Evolutionary conservation across 345 rosid species (phyloP).

Genomic region (Stellera chamaejasme): DNA sequence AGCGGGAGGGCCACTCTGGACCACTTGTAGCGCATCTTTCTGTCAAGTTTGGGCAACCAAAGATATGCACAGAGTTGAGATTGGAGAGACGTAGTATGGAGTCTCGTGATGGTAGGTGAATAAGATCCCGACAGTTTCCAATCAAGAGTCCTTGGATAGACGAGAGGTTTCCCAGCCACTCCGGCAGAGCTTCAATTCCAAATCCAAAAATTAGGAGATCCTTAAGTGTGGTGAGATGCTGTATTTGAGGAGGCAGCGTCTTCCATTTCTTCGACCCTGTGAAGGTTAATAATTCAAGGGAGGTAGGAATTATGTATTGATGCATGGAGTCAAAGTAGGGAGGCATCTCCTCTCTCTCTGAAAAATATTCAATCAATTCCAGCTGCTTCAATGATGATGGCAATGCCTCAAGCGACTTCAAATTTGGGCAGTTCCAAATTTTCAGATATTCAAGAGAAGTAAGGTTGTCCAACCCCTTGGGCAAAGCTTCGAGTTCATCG

Average conservation of each 20-base stretch:
- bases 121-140: neutral
- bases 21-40: neutral
- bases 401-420: neutral
- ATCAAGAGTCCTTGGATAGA: neutral
- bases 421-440: too few species aligned
- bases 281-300: too few species aligned
- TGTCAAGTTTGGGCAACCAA: neutral
- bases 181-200: neutral
- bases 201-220: neutral
- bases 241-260: neutral
- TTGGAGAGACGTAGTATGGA: neutral
- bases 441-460: too few species aligned
- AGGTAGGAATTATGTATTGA: too few species aligned
- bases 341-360: neutral
- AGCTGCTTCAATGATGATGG: neutral
- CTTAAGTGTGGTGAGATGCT: slow-evolving; percentile 4
- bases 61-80: neutral
- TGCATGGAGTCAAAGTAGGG: neutral
- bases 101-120: too few species aligned
- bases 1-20: slow-evolving; percentile 12
- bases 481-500: too few species aligned
- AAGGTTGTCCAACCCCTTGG: too few species aligned
- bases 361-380: neutral
- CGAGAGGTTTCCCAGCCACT: slow-evolving; percentile 7
- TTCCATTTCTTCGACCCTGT: too few species aligned